Base-by-base conservation (phyloP, 2,329 filamentous ascomycete genomes). In the Hypoxylon sp. region DNA sequence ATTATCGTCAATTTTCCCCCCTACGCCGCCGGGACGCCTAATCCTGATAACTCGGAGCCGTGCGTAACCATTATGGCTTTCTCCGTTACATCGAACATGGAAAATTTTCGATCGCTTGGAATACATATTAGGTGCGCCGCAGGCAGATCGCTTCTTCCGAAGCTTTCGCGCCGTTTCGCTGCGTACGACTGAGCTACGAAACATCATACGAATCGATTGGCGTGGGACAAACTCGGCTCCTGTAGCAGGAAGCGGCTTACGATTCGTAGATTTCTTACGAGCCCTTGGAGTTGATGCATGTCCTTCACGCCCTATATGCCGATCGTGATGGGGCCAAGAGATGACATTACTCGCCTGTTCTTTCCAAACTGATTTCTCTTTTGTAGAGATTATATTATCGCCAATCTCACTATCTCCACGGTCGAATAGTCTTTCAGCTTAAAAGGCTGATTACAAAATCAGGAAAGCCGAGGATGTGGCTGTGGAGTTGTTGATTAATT, bases 191-290 rank as follows among this genome's bases (percentile, higher is more conserved):
- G 13, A 41, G 21, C 51, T 43, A 13, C 53, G 53, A 46, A 56
- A 17, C 11, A 30, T 14, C 17, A 56, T 32, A 28, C 53, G 13
- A 21, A 19, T 14, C 34, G 34, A 46, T 45, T 43, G 32, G 52
- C 38, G 52, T 45, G 25, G 52, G 23, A 55, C 53, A 30, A 32
- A 43, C 25, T 46, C 41, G 38, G 38, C 11, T 3, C 19, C 13
- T 13, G 38, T 56, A 11, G 13, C n/a, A 34, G 17, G 32, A 17
- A 19, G 21, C 45, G 46, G 28, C 11, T 56, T 41, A 56, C 32
- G 46, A 56, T 56, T 56, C 41, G 53, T 46, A 34, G 38, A 56
- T 46, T 36, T 41, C 38, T 32, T 55, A 32, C 21, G 41, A 28
- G 34, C 23, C 23, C 11, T 30, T 21, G 10, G 38, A 13, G 38